phyloP scores from a whole-genome alignment of 257 asterid species.

The Solanum pinnatisectum region DNA sequence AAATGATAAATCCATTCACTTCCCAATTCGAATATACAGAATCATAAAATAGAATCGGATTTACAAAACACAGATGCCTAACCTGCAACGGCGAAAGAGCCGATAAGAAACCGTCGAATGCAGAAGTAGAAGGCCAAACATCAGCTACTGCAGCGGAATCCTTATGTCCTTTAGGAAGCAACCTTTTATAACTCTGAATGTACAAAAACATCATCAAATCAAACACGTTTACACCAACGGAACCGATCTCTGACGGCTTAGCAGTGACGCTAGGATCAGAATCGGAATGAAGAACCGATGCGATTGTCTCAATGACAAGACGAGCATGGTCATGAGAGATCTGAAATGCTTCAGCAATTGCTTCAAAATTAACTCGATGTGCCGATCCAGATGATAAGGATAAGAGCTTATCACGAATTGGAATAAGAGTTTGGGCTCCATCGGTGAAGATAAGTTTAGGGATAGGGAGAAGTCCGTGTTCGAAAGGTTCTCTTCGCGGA shows the following conservation, averaged over 20 bases:
- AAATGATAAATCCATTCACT: neutral
- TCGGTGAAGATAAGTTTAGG: slow-evolving; percentile 79
- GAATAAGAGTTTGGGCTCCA: slow-evolving; percentile 56
- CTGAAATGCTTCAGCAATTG: slow-evolving; percentile 45
- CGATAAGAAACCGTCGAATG: slow-evolving; percentile 84
- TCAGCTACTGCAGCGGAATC: slow-evolving; percentile 96
- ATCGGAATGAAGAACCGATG: slow-evolving; percentile 52
- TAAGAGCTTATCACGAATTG: slow-evolving; percentile 56
- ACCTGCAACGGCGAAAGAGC: slow-evolving; percentile 95
- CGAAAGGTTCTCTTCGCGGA: slow-evolving; percentile 92
- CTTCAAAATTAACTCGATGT: slow-evolving; percentile 30
- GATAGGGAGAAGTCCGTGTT: slow-evolving; percentile 89
- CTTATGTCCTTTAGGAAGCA: slow-evolving; percentile 83
- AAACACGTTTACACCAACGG: slow-evolving; percentile 51
- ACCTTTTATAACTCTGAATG: slow-evolving; percentile 77
- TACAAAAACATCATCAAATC: slow-evolving; percentile 80
- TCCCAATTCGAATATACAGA: neutral
- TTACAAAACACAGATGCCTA: neutral
- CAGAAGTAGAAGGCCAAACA: slow-evolving; percentile 96
- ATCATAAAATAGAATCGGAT: neutral
- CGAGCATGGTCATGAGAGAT: slow-evolving; percentile 64
- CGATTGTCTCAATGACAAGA: slow-evolving; percentile 59
- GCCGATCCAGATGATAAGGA: slow-evolving; percentile 34
- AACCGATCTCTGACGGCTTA: slow-evolving; percentile 36
- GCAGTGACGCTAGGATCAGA: slow-evolving; percentile 56